Conservation (phyloP, 2,329 filamentous ascomycete species). For the Trichoderma sp. region DNA sequence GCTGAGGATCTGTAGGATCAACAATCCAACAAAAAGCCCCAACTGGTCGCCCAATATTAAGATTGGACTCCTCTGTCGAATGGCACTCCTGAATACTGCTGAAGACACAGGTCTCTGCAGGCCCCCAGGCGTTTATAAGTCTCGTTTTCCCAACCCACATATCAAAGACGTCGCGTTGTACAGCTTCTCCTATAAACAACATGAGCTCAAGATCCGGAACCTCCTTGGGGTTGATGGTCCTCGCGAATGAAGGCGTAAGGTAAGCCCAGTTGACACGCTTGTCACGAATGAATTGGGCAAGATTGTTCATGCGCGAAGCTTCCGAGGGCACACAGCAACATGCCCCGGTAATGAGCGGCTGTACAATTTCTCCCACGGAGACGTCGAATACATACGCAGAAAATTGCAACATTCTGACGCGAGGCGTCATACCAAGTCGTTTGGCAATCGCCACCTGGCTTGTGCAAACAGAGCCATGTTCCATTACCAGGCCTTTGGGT, state of each 20-base stretch:
- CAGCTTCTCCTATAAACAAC: constrained; percentile 21
- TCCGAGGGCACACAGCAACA: constrained; percentile 25
- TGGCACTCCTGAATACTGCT: constrained; percentile 2
- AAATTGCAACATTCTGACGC: constrained; percentile 24
- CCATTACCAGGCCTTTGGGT: constrained; percentile 24
- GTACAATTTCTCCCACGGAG: constrained; percentile 21
- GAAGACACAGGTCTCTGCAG: not conserved
- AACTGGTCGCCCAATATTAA: constrained; percentile 14
- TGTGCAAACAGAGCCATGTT: constrained; percentile 22
- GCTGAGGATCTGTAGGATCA: not conserved
- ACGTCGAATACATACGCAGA: constrained; percentile 25
- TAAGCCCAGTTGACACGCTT: not conserved
- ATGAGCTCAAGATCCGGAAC: constrained; percentile 21
- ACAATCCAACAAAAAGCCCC: constrained; percentile 16
- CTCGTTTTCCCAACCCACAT: constrained; percentile 12
- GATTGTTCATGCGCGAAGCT: constrained; percentile 4
- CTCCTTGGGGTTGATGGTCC: constrained; percentile 19
- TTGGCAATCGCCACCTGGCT: constrained; percentile 7
- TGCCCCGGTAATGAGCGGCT: constrained; percentile 19
- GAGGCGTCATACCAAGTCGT: not conserved
- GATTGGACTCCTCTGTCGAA: not conserved
- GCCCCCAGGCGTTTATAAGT: not conserved
- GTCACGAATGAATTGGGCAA: constrained; percentile 20
- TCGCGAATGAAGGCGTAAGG: constrained; percentile 24
- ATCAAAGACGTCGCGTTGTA: constrained; percentile 17